Conservation (phyloP, 2,329 filamentous ascomycete genomes). For the Fusarium compactum region DNA sequence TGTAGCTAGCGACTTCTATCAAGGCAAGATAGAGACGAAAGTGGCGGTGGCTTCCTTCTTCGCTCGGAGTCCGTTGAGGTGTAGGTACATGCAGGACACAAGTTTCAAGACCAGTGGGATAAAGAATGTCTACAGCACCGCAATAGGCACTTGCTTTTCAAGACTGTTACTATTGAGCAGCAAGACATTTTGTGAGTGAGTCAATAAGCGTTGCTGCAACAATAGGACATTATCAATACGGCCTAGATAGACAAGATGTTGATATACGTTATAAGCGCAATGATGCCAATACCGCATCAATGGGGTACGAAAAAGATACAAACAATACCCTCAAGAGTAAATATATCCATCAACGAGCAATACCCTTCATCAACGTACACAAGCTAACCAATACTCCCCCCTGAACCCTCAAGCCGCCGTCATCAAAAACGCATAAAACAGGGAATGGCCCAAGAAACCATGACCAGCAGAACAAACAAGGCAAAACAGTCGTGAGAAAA, state of each 20-base stretch:
- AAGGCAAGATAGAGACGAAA: neutral
- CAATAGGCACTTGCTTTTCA: neutral
- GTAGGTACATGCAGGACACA: neutral
- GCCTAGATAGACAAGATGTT: neutral
- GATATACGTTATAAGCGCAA: slow-evolving; percentile 15
- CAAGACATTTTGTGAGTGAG: neutral
- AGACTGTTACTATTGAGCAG: neutral
- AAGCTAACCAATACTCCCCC: slow-evolving; percentile 43
- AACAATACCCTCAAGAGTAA: slow-evolving; percentile 19
- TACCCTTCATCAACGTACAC: slow-evolving; percentile 31
- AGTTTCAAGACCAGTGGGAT: neutral
- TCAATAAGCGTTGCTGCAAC: neutral
- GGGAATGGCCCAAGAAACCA: slow-evolving; percentile 12
- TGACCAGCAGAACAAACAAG: slow-evolving; percentile 1
- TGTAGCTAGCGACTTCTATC: neutral
- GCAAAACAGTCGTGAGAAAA: slow-evolving; percentile 33
- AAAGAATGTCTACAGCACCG: neutral
- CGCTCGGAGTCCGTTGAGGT: neutral
- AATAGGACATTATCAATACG: neutral
- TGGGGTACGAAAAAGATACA: slow-evolving; percentile 15
- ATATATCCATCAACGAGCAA: slow-evolving; percentile 14
- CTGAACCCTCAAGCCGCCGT: slow-evolving; percentile 6
- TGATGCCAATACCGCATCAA: slow-evolving; percentile 12
- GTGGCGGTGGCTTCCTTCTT: neutral
- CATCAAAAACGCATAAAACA: slow-evolving; percentile 17